Evolutionary conservation across 148 eudicot genomes (phyloP), one percentile per base, ranked within the genome.

Genomic region (Linanthus parryae): DNA sequence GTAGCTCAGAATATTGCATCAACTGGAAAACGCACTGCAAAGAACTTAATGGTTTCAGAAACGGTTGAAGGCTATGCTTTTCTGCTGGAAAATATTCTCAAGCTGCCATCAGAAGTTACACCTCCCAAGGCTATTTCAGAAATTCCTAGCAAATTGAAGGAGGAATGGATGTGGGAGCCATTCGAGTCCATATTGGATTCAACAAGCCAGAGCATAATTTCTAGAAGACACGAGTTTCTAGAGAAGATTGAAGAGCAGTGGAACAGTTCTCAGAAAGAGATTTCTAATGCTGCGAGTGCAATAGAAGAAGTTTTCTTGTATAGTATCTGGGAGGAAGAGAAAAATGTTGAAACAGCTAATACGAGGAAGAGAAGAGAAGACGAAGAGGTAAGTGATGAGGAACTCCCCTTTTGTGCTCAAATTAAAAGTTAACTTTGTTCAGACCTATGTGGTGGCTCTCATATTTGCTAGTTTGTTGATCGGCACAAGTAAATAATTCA

Each of bases 301-400:
- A 54, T 46, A 37, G 73, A 78, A 44, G 85, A 84, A 17, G 68
- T 65, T 5, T 79, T 77, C 58, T 13, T 72, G 22, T 79, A 79
- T 56, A 39, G 52, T 55, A 73, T 92, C 25, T 87, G 90, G 90
- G 96, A 92, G 52, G 89, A 91, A 37, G 84, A 92, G 37, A 84
- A 75, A 58, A 44, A 63, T 43, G 56, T 49, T 25, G 74, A 79
- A 61, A 60, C 70, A 36, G 70, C 56, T n/a, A 37, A 36, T 55
- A 56, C 60, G 25, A 77, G 64, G 72, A 92, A 75, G 71, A 73
- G 66, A 67, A 73, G 84, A 72, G 95, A 87, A 74, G 94, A 87
- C 14, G 90, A 88, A 26, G 85, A 81, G 90, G 98, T 81, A 46
- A 69, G 71, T 27, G 37, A 17, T 48, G 24, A 44, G 8, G 20